phyloP scores from a whole-genome alignment of 1,284 basidiomycete genomes.

The Ceratobasidium sp. region DNA sequence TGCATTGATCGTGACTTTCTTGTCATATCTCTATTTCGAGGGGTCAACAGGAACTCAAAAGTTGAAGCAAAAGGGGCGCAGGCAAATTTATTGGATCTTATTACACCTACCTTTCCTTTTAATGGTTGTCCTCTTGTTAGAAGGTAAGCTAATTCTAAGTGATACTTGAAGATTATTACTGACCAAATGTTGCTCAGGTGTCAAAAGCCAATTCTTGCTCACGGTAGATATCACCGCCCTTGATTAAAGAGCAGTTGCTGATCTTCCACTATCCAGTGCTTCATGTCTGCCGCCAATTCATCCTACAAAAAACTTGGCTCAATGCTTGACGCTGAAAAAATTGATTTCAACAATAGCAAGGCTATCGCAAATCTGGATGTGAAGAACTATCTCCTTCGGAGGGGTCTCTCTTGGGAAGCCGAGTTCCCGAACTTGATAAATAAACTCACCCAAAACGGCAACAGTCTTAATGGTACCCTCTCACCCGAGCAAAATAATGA shows the following conservation, averaged over 20 bases:
- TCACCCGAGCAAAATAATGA: not conserved
- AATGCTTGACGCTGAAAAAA: not conserved
- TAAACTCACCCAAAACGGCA: constrained; percentile 4
- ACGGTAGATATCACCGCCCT: not conserved
- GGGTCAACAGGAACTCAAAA: not conserved
- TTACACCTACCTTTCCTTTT: constrained; percentile 18
- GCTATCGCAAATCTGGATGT: not conserved
- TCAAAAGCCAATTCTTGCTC: constrained; percentile 32
- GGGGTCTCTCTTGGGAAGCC: constrained; percentile 17
- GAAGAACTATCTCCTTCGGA: constrained; percentile 18
- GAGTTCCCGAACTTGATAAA: constrained; percentile 28
- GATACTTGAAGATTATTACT: not conserved
- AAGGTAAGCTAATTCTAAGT: not conserved
- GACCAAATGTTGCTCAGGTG: not conserved
- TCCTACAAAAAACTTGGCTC: not conserved
- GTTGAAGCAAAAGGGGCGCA: not conserved
- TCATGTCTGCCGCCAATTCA: constrained; percentile 5
- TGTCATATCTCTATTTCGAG: constrained; percentile 37
- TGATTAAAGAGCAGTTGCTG: not conserved
- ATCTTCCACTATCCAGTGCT: constrained; percentile 1
- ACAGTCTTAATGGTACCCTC: not conserved
- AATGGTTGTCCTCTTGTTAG: not conserved
- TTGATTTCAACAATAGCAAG: not conserved
- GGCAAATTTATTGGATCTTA: constrained; percentile 15
- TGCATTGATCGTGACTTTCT: constrained; percentile 18